These are phyloP conservation scores for Cyphellophora europaea DNA, from an alignment of 2,329 filamentous ascomycete genomes.

Conservation along the genomic window DNA sequence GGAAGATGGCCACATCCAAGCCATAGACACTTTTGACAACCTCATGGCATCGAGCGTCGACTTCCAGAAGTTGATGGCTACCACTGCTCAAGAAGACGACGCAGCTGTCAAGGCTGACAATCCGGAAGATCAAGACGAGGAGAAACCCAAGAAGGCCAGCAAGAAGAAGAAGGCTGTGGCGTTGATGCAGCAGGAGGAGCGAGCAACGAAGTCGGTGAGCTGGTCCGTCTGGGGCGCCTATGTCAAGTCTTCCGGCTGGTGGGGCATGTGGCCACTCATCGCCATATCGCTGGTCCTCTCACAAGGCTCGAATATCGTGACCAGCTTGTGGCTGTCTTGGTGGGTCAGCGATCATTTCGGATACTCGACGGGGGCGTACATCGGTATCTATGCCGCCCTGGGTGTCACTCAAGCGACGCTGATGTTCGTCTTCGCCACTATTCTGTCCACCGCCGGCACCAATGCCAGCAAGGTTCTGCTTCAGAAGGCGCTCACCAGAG, in stretches of 20 bases:
- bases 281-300: slow-evolving; percentile 58
- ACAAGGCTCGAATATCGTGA: slow-evolving; percentile 77
- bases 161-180: slow-evolving; percentile 36
- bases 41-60: slow-evolving; percentile 69
- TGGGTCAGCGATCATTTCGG: slow-evolving; percentile 78
- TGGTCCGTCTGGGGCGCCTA: slow-evolving; percentile 75
- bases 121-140: slow-evolving; percentile 38
- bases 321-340: slow-evolving; percentile 85
- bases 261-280: slow-evolving; percentile 57
- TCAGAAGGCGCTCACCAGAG: slow-evolving; percentile 65
- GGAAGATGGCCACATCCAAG: slow-evolving; percentile 73
- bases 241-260: slow-evolving; percentile 62
- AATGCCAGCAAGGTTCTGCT: slow-evolving; percentile 75
- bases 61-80: slow-evolving; percentile 76
- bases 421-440: slow-evolving; percentile 71
- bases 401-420: slow-evolving; percentile 62
- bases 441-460: slow-evolving; percentile 71
- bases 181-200: slow-evolving; percentile 41
- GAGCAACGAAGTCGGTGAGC: slow-evolving; percentile 65
- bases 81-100: slow-evolving; percentile 56
- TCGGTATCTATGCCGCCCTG: slow-evolving; percentile 60
- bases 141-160: slow-evolving; percentile 37
- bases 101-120: slow-evolving; percentile 34
- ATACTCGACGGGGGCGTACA: slow-evolving; percentile 59
- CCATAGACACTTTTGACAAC: slow-evolving; percentile 81